Percentiles rank a stretch among this genome's conserved stretches.
phyloP scores from a whole-genome alignment of 176 grass and related monocot species.

The Eleusine coracana region DNA sequence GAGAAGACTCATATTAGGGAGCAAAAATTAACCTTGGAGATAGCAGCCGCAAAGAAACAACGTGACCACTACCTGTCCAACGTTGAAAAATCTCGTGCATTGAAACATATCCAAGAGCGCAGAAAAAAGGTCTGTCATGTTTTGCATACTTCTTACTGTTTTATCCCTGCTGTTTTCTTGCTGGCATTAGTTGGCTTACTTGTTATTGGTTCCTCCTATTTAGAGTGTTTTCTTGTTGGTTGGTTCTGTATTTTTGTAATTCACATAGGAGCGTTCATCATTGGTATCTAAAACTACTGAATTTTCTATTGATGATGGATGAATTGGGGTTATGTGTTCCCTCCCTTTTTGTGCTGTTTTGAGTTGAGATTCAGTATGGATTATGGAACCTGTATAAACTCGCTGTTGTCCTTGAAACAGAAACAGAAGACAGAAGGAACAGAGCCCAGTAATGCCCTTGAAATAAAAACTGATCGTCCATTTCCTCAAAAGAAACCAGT shows the following conservation, averaged over 20 bases:
- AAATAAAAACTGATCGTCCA: conserved; percentile 52
- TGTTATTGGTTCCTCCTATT: background rate
- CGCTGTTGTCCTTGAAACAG: conserved; percentile 48
- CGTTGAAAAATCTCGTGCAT: conserved; percentile 56
- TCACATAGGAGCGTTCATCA: background rate
- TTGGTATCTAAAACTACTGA: background rate
- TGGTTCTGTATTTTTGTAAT: background rate
- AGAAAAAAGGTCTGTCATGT: conserved; percentile 65
- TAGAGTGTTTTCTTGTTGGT: background rate
- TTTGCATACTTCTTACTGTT: background rate
- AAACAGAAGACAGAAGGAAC: conserved; percentile 67
- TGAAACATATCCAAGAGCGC: conserved; percentile 76
- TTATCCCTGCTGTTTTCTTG: background rate
- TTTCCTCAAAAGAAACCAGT: conserved; percentile 66
- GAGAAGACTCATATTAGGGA: conserved; percentile 72
- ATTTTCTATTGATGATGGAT: conserved; percentile 1
- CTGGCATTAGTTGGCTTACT: background rate
- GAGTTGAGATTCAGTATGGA: conserved; percentile 4
- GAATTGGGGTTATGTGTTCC: background rate
- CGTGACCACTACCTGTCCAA: conserved; percentile 90
- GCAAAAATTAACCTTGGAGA: conserved; percentile 87
- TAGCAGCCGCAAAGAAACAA: conserved; percentile 93
- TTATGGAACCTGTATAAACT: conserved; percentile 22
- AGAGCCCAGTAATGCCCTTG: conserved; percentile 25
- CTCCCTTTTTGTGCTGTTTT: conserved; percentile 10